phyloP scores from a whole-genome alignment of 305 asterid genomes.

The Rubia balearica region DNA sequence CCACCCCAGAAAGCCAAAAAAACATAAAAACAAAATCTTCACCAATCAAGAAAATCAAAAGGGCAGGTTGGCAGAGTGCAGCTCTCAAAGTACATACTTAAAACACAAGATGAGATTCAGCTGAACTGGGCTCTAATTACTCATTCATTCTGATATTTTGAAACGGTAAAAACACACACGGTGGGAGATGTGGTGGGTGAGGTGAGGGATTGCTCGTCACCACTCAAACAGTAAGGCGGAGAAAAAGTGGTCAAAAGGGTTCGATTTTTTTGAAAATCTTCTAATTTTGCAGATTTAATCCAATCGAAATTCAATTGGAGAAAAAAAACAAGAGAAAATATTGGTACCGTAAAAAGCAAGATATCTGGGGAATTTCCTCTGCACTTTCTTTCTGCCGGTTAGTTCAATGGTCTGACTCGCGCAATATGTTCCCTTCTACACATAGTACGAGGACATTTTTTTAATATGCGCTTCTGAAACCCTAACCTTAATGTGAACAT shows the following conservation, averaged over 20 bases:
- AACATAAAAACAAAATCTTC: background rate
- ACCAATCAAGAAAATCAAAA: background rate
- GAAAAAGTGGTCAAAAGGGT: background rate
- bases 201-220: background rate
- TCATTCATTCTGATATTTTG: background rate
- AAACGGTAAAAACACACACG: background rate
- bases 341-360: background rate
- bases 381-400: background rate
- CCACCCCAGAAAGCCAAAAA: background rate
- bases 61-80: too few relatives aligned
- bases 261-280: background rate
- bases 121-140: background rate
- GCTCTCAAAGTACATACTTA: background rate
- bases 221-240: background rate
- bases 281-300: background rate
- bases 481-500: too few relatives aligned
- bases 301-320: background rate
- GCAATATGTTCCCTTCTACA: too few relatives aligned
- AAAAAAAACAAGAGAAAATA: background rate
- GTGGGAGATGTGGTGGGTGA: background rate
- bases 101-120: background rate
- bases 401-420: background rate
- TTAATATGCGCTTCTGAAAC: too few relatives aligned
- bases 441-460: too few relatives aligned
- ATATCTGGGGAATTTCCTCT: background rate